Conservation (phyloP, 305 asterid genomes). For the Solanum aculeatissimum region DNA sequence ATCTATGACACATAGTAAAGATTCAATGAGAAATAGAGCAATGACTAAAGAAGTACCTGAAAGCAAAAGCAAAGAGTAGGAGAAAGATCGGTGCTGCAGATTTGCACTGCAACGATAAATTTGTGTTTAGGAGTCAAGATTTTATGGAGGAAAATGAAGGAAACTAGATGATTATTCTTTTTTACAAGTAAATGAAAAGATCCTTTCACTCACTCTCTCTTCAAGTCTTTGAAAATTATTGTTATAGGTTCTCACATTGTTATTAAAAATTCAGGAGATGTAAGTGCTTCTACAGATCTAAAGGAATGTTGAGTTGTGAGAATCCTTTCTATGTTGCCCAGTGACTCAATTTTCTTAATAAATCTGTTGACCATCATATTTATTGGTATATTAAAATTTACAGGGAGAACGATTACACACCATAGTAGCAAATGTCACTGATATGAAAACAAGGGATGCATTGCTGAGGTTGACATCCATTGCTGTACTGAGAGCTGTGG, state of each 20-base stretch:
- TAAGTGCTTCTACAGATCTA: neutral
- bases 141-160: constrained; percentile 1
- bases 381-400: neutral
- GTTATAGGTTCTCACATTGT: neutral
- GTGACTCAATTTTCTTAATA: neutral
- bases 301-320: neutral
- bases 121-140: neutral
- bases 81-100: constrained; percentile 98
- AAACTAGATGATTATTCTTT: neutral
- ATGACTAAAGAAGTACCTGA: constrained; percentile 49
- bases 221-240: neutral
- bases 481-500: constrained; percentile 96
- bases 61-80: constrained; percentile 93
- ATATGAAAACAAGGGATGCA: constrained; percentile 92
- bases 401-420: constrained; percentile 32
- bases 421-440: constrained; percentile 99
- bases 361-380: neutral
- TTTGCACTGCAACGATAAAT: constrained; percentile 70
- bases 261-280: neutral
- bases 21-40: neutral
- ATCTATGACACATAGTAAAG: neutral
- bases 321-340: neutral
- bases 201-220: neutral
- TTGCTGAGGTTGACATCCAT: constrained; percentile 98
- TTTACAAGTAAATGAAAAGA: neutral